These are phyloP conservation scores for Trichoderma endophyticum DNA, from an alignment of 2,329 filamentous ascomycete species.

Conservation along the genomic window DNA sequence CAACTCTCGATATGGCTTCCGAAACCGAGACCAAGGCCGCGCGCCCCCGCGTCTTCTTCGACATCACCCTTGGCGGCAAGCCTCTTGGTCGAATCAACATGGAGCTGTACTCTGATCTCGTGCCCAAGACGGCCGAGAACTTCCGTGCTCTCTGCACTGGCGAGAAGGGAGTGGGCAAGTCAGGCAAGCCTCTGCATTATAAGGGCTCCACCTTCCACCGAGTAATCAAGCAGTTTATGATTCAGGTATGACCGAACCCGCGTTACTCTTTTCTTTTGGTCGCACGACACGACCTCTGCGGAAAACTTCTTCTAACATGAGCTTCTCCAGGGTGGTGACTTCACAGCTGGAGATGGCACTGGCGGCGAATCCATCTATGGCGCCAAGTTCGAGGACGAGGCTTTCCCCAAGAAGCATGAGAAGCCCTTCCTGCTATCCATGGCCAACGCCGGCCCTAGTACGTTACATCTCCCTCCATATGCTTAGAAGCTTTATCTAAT, in stretches of 20 bases:
- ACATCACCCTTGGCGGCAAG: conserved; percentile 76
- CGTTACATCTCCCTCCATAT: conserved; percentile 28
- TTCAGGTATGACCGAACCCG: conserved; percentile 40
- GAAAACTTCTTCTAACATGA: not conserved
- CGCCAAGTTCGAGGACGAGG: conserved; percentile 95
- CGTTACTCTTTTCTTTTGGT: not conserved
- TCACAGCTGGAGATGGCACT: conserved; percentile 90
- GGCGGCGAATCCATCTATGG: conserved; percentile 97
- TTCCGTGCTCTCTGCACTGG: conserved; percentile 93
- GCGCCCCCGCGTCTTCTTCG: conserved; percentile 86
- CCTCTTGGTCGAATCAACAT: conserved; percentile 77
- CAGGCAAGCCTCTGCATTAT: conserved; percentile 85
- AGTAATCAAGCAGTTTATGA: conserved; percentile 99
- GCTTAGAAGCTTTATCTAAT: not conserved
- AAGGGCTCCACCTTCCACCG: conserved; percentile 93
- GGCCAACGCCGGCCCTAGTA: conserved; percentile 93
- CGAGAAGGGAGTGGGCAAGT: conserved; percentile 81
- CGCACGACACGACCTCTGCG: not conserved
- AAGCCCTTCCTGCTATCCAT: conserved; percentile 92
- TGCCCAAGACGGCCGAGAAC: conserved; percentile 95
- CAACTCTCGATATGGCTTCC: conserved; percentile 37
- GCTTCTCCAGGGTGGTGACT: conserved; percentile 74
- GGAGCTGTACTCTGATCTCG: conserved; percentile 73
- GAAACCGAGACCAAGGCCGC: conserved; percentile 45
- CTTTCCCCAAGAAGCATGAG: conserved; percentile 88